Evolutionary conservation across 352 stramenopile genomes (phyloP).

Genomic region (Globisporangium recalcitrans): DNA sequence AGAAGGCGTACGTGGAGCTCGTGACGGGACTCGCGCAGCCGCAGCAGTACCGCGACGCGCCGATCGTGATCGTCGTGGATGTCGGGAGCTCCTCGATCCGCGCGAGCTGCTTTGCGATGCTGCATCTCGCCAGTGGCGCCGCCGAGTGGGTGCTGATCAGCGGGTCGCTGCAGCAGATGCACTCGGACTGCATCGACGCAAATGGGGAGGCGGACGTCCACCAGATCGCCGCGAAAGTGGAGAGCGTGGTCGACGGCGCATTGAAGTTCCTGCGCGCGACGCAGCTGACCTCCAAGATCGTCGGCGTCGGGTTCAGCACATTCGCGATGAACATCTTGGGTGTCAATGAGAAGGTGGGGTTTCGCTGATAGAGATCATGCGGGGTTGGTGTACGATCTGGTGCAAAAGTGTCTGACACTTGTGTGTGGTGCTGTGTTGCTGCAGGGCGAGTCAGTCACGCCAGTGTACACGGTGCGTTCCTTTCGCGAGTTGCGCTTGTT

Average conservation of each 20-base stretch:
- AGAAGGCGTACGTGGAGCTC: slow-evolving; percentile 18
- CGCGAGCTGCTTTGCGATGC: slow-evolving; percentile 79
- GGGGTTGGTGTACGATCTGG: background rate
- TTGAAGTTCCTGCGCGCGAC: slow-evolving; percentile 45
- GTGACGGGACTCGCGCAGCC: slow-evolving; percentile 27
- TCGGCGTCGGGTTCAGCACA: slow-evolving; percentile 87
- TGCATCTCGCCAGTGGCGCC: slow-evolving; percentile 10
- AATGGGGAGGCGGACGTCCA: slow-evolving; percentile 55
- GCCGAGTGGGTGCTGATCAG: slow-evolving; percentile 59
- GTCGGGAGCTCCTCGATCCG: slow-evolving; percentile 92
- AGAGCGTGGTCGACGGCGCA: slow-evolving; percentile 41
- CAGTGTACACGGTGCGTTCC: slow-evolving; percentile 63
- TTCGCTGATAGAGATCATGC: background rate
- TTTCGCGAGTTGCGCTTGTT: background rate
- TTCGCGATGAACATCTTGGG: slow-evolving; percentile 94
- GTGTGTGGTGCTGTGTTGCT: background rate
- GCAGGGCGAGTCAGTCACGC: slow-evolving; percentile 57
- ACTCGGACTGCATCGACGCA: slow-evolving; percentile 37
- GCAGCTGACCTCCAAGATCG: slow-evolving; percentile 38
- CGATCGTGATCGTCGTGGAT: slow-evolving; percentile 81
- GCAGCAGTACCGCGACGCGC: slow-evolving; percentile 38
- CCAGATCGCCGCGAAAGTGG: slow-evolving; percentile 40
- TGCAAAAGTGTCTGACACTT: background rate
- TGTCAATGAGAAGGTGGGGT: slow-evolving; percentile 49
- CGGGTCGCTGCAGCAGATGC: slow-evolving; percentile 62